phyloP scores from a whole-genome alignment of 2,329 filamentous ascomycete genomes.

The Apiospora marii region DNA sequence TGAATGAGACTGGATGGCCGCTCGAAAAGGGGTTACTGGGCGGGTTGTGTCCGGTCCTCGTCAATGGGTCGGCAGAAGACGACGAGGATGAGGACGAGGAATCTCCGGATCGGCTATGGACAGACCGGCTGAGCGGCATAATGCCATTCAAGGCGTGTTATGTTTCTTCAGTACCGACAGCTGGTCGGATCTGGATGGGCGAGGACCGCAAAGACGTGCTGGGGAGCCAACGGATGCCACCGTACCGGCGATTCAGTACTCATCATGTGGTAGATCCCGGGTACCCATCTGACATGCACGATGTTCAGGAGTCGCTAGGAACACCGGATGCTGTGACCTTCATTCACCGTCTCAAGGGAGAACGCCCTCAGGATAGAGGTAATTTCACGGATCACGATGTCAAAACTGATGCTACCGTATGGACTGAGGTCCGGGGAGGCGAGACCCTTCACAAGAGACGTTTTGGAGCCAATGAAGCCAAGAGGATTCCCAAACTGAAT shows the following conservation, averaged over 20 bases:
- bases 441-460: background rate
- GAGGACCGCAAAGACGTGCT: slow-evolving; percentile 53
- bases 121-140: slow-evolving; percentile 49
- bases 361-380: background rate
- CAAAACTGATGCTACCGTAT: background rate
- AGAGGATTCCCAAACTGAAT: background rate
- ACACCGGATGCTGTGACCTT: slow-evolving; percentile 39
- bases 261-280: slow-evolving; percentile 32
- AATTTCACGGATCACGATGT: background rate
- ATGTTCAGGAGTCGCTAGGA: slow-evolving; percentile 29
- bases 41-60: slow-evolving; percentile 38
- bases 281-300: slow-evolving; percentile 34
- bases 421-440: background rate
- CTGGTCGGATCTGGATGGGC: slow-evolving; percentile 48
- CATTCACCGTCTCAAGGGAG: slow-evolving; percentile 8
- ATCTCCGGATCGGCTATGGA: background rate
- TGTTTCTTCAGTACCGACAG: slow-evolving; percentile 48
- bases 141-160: slow-evolving; percentile 54
- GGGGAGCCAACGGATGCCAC: slow-evolving; percentile 49
- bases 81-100: slow-evolving; percentile 16
- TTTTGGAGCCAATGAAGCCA: slow-evolving; percentile 2
- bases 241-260: slow-evolving; percentile 40
- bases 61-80: slow-evolving; percentile 27
- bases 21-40: slow-evolving; percentile 35
- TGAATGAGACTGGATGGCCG: slow-evolving; percentile 32